Conservation (phyloP, 208 protist genomes). For the Crithidia acanthocephali region DNA sequence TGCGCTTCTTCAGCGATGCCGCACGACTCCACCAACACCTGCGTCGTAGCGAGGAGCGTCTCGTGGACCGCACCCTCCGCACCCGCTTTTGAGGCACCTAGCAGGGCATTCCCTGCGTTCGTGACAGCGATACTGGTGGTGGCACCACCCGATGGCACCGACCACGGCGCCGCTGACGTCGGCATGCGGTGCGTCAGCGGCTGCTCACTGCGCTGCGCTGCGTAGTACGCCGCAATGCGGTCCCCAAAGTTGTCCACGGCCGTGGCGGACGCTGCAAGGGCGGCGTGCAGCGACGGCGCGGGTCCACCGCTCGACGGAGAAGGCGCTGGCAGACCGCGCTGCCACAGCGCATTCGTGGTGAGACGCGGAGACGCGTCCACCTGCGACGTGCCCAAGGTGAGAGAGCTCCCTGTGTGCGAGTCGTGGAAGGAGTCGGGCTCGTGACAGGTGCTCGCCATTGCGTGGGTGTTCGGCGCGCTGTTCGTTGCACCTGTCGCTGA, state of each 20-base stretch:
- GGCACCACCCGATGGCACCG: not conserved
- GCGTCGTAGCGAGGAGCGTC: not conserved
- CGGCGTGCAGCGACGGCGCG: no score
- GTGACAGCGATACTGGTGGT: not conserved
- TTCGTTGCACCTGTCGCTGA: not conserved
- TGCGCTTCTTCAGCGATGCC: not conserved
- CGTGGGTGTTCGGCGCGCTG: no score
- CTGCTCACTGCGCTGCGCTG: constrained; percentile 11
- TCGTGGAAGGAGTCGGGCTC: constrained; percentile 2
- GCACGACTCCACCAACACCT: constrained; percentile 35
- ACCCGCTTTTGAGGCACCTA: not conserved
- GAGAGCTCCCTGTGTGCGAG: not conserved
- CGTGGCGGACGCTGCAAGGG: not conserved
- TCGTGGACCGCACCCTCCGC: not conserved
- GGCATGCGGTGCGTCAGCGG: constrained; percentile 9
- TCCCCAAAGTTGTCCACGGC: not conserved
- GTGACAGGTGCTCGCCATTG: not conserved
- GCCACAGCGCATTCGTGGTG: constrained; percentile 29
- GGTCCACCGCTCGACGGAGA: not conserved
- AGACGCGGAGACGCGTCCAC: constrained; percentile 26
- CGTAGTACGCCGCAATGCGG: constrained; percentile 15
- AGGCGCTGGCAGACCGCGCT: not conserved
- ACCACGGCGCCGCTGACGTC: not conserved
- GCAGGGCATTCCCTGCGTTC: not conserved
- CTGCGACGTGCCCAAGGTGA: not conserved